A percentile compares a stretch with the other conserved stretches of the same genome.
phyloP scores from a whole-genome alignment of 352 stramenopile species.

The Phytophthora podocarpi region DNA sequence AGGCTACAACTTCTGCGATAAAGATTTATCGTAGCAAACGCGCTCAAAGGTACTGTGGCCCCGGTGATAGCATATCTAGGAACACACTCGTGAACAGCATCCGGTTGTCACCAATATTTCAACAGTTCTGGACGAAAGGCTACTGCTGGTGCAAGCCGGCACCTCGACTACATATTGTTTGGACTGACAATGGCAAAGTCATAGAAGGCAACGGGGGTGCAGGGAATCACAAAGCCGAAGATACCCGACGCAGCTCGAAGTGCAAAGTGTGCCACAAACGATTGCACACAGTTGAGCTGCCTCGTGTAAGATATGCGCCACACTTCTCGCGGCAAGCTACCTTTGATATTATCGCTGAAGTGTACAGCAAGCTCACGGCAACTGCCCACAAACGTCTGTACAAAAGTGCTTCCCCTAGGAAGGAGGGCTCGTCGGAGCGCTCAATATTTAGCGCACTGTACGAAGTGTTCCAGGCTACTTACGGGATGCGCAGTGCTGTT shows the following conservation, averaged over 20 bases:
- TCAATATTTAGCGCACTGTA: conserved; percentile 56
- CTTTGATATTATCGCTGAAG: conserved; percentile 57
- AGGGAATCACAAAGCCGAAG: not conserved
- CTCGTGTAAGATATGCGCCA: conserved; percentile 35
- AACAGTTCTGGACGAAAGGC: conserved; percentile 52
- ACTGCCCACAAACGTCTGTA: conserved; percentile 52
- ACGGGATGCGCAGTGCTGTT: conserved; percentile 55
- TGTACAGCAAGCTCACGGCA: conserved; percentile 52
- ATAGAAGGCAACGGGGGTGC: not conserved
- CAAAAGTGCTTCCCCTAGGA: conserved; percentile 31
- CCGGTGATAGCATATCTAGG: conserved; percentile 2
- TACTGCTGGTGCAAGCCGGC: conserved; percentile 57
- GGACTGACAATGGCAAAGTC: conserved; percentile 13
- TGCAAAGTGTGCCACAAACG: conserved; percentile 37
- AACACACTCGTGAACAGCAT: conserved; percentile 43
- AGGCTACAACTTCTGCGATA: conserved; percentile 9
- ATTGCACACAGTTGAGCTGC: conserved; percentile 42
- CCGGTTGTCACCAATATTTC: conserved; percentile 50
- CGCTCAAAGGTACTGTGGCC: not conserved
- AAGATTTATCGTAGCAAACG: not conserved
- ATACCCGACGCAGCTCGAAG: not conserved
- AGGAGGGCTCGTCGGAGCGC: conserved; percentile 5
- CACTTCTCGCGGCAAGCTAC: conserved; percentile 62
- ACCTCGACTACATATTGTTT: conserved; percentile 32
- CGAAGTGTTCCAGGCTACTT: conserved; percentile 51